phyloP scores from a whole-genome alignment of 2,329 filamentous ascomycete species.

The Calonectria fujianensis region DNA sequence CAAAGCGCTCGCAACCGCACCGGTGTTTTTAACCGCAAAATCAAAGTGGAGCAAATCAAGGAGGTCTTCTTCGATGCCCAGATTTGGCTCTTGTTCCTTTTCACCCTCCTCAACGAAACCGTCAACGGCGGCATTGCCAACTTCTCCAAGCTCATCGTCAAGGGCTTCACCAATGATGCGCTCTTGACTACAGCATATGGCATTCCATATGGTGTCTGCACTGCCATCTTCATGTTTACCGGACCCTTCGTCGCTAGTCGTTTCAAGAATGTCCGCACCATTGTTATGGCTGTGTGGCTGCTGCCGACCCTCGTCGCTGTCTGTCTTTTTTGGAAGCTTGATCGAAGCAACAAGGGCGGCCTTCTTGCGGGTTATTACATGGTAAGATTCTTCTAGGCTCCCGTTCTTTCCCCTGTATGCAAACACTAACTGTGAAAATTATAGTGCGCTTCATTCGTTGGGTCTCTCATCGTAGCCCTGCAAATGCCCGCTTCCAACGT shows the following conservation, averaged over 20 bases:
- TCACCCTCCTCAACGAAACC: constrained; percentile 73
- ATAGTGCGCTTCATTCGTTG: constrained; percentile 67
- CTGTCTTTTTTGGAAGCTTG: constrained; percentile 70
- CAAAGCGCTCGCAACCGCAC: constrained; percentile 74
- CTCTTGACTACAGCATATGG: constrained; percentile 69
- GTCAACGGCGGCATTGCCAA: constrained; percentile 74
- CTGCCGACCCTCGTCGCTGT: constrained; percentile 70
- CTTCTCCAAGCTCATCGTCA: constrained; percentile 73
- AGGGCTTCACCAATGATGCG: constrained; percentile 63
- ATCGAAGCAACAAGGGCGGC: constrained; percentile 64
- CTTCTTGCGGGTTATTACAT: constrained; percentile 73
- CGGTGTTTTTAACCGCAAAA: constrained; percentile 68
- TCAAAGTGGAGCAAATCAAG: constrained; percentile 69
- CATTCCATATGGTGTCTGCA: constrained; percentile 73
- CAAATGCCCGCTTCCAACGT: constrained; percentile 71
- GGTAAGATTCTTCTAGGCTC: constrained; percentile 41
- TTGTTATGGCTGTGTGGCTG: constrained; percentile 71
- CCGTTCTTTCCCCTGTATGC: neutral
- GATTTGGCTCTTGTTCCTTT: constrained; percentile 71
- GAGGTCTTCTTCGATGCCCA: constrained; percentile 71
- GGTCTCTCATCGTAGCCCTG: constrained; percentile 72
- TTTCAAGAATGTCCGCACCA: constrained; percentile 70
- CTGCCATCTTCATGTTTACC: constrained; percentile 71
- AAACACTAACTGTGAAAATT: neutral
- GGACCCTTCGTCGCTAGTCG: constrained; percentile 71